These are phyloP conservation scores for Candida ovalis DNA, from an alignment of 805 yeast genomes.

Conservation along the genomic window DNA sequence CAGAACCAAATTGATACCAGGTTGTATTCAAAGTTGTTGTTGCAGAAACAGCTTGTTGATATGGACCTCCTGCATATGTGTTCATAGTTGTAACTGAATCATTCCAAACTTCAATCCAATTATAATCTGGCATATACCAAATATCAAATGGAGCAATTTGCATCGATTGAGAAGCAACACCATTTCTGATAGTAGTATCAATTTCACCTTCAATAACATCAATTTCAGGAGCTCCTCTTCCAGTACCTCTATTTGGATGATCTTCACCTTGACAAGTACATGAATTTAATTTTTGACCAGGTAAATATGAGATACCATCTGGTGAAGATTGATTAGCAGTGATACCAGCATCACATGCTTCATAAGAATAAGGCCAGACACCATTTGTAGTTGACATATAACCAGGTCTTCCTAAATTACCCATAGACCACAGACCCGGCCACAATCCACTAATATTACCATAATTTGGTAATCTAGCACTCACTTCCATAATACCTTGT, in stretches of 20 bases:
- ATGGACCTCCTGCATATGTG: conserved; percentile 87
- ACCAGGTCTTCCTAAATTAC: conserved; percentile 91
- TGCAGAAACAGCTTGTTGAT: conserved; percentile 89
- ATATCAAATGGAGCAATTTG: conserved; percentile 93
- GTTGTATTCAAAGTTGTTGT: conserved; percentile 70
- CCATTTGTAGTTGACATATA: conserved; percentile 85
- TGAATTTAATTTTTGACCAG: conserved; percentile 73
- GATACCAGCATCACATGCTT: conserved; percentile 87
- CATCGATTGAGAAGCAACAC: conserved; percentile 86
- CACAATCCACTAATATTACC: conserved; percentile 81
- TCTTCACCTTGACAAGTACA: conserved; percentile 83
- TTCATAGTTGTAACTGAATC: conserved; percentile 72
- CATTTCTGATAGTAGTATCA: conserved; percentile 45
- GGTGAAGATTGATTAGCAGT: conserved; percentile 89
- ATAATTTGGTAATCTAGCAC: conserved; percentile 74
- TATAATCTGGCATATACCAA: conserved; percentile 91
- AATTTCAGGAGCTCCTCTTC: conserved; percentile 95
- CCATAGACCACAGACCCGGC: conserved; percentile 97
- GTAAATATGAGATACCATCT: conserved; percentile 83
- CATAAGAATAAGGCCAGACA: conserved; percentile 91
- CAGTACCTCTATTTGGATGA: conserved; percentile 84
- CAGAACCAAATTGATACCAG: conserved; percentile 74
- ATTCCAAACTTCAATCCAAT: conserved; percentile 71
- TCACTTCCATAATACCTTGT: conserved; percentile 74
- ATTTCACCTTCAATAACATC: conserved; percentile 87